Base-by-base conservation (phyloP, 768 basidiomycete species). In the Boletellus emodensis region DNA sequence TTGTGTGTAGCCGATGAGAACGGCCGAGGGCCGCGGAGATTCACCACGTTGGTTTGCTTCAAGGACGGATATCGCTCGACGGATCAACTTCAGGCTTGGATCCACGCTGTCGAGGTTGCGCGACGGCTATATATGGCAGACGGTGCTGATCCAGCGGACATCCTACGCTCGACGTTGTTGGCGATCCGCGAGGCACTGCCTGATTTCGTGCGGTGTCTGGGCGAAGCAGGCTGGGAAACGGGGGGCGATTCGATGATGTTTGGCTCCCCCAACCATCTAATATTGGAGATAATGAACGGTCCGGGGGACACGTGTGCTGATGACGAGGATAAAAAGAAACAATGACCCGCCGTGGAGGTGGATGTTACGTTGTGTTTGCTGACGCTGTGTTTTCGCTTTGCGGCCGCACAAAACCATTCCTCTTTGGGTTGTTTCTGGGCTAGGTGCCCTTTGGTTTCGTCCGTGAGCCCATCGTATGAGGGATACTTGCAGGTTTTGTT, bases 21-120 rank as follows among this genome's bases (percentile, higher is more conserved):
- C 8, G 18, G 40, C 7, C 42, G 13, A 12, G 4, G 15, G 30
- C 33, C 12, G 20, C 41, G 39, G 18, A 36, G 2, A 8, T 18
- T 30, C 17, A 49, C 44, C n/a, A 52, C 80, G 3, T 72, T 73
- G 52, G 71, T 82, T 37, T 72, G 72, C 56, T 67, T 85, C 51
- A 83, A 77, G 53, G 75, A 79, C 26, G 75, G 75, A 6, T 76
- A 81, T 48, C 59, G 62, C 20, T 48, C 71, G 4, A 52, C 60
- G 13, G 81, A 84, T 59, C 77, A 80, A 51, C 70, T 83, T 35
- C 76, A 76, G 49, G 82, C 79, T 3, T 86, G 84, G 83, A 48
- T 67, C 45, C 60, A 66, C 33, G 56, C 52, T 7, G 48, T 56
- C 12, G 64, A 66, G 42, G 56, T 54, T 3, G 40, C 62, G 6